Evolutionary conservation across 2,329 filamentous ascomycete species (phyloP), one percentile per base, ranked within the genome.

Genomic region (Ceratocystis destructans): DNA sequence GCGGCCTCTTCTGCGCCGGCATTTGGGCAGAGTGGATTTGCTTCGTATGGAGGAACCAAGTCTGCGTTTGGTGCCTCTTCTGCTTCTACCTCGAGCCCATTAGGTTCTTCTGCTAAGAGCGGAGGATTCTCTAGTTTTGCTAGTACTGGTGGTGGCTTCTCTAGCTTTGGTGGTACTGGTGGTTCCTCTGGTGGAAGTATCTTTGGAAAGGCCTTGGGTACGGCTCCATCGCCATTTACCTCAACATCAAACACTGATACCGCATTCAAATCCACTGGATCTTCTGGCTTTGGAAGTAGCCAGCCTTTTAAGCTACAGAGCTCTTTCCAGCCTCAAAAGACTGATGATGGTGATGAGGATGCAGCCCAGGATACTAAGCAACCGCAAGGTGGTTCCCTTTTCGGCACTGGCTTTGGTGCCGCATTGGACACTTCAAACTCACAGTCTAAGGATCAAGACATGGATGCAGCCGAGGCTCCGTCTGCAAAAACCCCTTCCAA

Each of bases 291-390:
- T 69, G 76, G 76, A 28, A 73, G 71, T 59, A 69, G 71, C 73
- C 20, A 77, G 17, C 80, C 82, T 0, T 90, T 90, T 75, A 87
- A 87, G 70, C 77, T 90, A 17, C 81, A 82, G 48, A 86, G 83
- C 37, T 85, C 83, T 1, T 90, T 90, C 76, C 84, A 85, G 71
- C 79, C 80, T 7, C 86, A 89, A 69, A 80, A 82, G 5, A 79
- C 80, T 57, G 79, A 82, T 0, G 84, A 83, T 67, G 84, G 83
- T 67, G 84, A 83, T 68, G 81, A 87, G 28, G 83, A 87, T 67
- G 75, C 79, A 45, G 61, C 15, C 3, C 15, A 44, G 44, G 48
- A 73, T 74, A n/a, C 70, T 73, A 22, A 74, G 75, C 44, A 71
- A 10, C 64, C 70, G n/a, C n/a, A 55, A 15, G 77, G 77, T 5